Base-by-base conservation (phyloP, 1,284 basidiomycete genomes). In the Mycosarcoma maydis region DNA sequence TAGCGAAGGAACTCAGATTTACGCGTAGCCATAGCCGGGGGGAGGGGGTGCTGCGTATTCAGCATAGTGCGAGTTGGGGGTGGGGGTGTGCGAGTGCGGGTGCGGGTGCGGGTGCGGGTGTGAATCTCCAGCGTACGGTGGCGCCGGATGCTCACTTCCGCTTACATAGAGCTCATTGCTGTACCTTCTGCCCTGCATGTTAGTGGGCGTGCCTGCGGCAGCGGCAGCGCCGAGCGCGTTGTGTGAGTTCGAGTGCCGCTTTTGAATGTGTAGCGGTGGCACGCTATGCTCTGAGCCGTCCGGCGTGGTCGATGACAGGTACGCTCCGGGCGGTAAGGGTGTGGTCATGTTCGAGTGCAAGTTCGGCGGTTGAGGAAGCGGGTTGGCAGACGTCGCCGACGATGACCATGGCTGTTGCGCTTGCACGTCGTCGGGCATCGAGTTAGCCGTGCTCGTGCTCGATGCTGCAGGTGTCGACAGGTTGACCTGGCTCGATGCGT, bases 231-330 rank as follows among this genome's bases (percentile, higher is more conserved):
- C 60, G 4, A 65, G 24, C 6, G 56, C 27, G 11, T 57, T 48
- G 17, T 58, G 46, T 34, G 58, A 55, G 27, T 52, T 47, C 7
- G 61, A 66, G 19, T 55, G 26, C 11, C 73, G 48, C 27, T 75
- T 75, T 19, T 66, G 55, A 22, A 75, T 75, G 29, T 72, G 66
- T 37, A 75, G 43, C 2, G 73, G 72, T n/a, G 50, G 70, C 3
- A 62, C 49, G 7, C 24, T 27, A 13, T 42, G 43, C 8, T 64
- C 61, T 8, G 47, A 49, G 0, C 17, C 22, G 11, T 70, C 50
- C 2, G 61, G 51, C 0, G 55, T 56, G 7, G 39, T 52, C 3
- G 46, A 34, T 13, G 43, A 38, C 9, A 49, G 11, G 29, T 59
- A 60, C 5, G 36, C 68, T 2, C 66, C 66, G 0, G 65, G 60